Evolutionary conservation across 2,329 filamentous ascomycete species (phyloP).

Genomic region (Aspergillus clavatus): DNA sequence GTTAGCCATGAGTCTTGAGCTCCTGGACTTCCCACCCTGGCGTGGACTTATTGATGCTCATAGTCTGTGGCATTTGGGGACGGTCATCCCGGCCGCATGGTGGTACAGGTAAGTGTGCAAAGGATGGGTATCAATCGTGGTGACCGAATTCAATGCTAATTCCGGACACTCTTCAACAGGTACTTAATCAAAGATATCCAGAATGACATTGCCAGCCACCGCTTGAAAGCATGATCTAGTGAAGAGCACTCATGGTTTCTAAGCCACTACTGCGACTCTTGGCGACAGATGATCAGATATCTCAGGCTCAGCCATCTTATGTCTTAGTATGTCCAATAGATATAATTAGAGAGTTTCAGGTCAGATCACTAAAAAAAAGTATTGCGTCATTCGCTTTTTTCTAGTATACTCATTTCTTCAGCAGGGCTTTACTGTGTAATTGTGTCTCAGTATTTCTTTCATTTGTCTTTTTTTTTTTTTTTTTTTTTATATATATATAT

Average conservation of each 20-base stretch:
- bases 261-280: background rate
- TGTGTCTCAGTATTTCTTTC: too few species aligned
- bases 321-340: too few species aligned
- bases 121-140: background rate
- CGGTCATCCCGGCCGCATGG: conserved; percentile 78
- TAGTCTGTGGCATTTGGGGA: conserved; percentile 91
- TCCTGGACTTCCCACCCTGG: conserved; percentile 88
- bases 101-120: conserved; percentile 80
- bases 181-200: conserved; percentile 82
- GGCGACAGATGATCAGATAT: background rate
- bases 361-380: too few species aligned
- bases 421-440: too few species aligned
- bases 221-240: conserved; percentile 60
- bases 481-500: too few species aligned
- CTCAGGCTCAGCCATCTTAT: too few species aligned
- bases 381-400: background rate
- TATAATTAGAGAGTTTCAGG: too few species aligned
- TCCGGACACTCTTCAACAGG: conserved; percentile 45
- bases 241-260: background rate
- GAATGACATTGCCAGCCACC: conserved; percentile 69
- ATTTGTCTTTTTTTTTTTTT: too few species aligned
- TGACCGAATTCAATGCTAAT: conserved; percentile 19
- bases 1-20: conserved; percentile 88
- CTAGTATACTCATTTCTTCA: too few species aligned
- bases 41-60: conserved; percentile 84